Percentiles rank a stretch among this genome's conserved stretches.
These are phyloP conservation scores for Umbelopsis sp. DNA, from an alignment of 192 early-diverging fungal genomes.

Conservation along the genomic window DNA sequence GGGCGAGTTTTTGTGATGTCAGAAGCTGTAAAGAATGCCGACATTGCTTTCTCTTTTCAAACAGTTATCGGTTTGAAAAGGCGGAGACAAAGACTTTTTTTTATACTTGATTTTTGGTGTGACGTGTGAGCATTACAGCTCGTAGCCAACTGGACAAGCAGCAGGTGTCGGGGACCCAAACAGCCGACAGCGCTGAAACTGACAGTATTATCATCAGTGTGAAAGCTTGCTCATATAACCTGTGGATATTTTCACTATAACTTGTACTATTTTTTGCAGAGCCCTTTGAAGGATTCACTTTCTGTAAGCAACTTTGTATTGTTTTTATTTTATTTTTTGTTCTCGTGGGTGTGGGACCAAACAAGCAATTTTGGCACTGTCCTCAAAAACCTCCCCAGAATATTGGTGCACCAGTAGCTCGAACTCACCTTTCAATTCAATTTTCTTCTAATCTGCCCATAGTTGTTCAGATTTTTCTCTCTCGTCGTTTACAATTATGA, in stretches of 20 bases:
- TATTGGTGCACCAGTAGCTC: background rate
- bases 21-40: slow-evolving; percentile 34
- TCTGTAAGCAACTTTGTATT: background rate
- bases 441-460: background rate
- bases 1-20: slow-evolving; percentile 40
- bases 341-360: slow-evolving; percentile 17
- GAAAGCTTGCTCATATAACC: too few species aligned
- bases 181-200: background rate
- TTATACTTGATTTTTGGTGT: background rate
- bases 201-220: background rate
- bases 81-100: background rate
- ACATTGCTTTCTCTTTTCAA: background rate
- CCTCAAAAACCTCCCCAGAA: background rate
- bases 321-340: background rate
- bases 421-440: background rate
- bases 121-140: background rate
- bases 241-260: too few species aligned
- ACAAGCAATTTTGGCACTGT: slow-evolving; percentile 14
- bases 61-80: background rate
- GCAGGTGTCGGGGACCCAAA: background rate
- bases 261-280: too few species aligned
- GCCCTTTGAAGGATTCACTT: too few species aligned
- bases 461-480: background rate
- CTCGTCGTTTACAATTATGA: background rate
- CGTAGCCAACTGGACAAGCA: background rate